Evolutionary conservation across 495 filamentous ascomycete genomes (phyloP).

Genomic region (Talaromyces trachyspermus): DNA sequence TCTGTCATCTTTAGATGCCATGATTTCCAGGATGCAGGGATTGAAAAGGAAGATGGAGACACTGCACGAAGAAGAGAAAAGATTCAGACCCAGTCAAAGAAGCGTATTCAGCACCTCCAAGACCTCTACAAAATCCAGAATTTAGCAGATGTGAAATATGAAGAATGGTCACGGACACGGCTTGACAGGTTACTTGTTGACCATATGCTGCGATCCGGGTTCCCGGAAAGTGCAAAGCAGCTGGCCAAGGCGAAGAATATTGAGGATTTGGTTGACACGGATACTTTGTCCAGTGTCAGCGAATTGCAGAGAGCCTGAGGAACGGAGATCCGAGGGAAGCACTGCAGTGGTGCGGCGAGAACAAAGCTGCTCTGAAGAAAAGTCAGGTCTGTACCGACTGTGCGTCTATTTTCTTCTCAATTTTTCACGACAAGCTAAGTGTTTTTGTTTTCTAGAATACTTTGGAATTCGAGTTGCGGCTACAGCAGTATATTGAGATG

Average conservation of each 20-base stretch:
- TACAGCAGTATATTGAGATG: constrained; percentile 93
- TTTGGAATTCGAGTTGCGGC: constrained; percentile 87
- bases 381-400: constrained; percentile 53
- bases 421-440: neutral
- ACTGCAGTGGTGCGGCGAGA: constrained; percentile 84
- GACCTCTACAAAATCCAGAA: constrained; percentile 72
- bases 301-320: constrained; percentile 63
- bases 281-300: constrained; percentile 73
- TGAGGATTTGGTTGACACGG: constrained; percentile 78
- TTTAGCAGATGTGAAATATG: constrained; percentile 88
- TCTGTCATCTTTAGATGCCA: constrained; percentile 68
- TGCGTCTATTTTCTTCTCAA: neutral
- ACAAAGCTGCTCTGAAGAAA: constrained; percentile 79
- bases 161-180: constrained; percentile 74
- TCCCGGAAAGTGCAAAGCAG: constrained; percentile 65
- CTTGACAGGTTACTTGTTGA: constrained; percentile 84
- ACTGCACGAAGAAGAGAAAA: constrained; percentile 70
- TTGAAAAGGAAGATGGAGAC: constrained; percentile 79
- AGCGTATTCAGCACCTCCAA: constrained; percentile 71
- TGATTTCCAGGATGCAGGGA: constrained; percentile 75
- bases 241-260: constrained; percentile 66
- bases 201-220: constrained; percentile 79
- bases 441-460: constrained; percentile 54
- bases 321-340: constrained; percentile 68
- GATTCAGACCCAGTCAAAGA: constrained; percentile 63